phyloP scores from a whole-genome alignment of 2,329 filamentous ascomycete genomes.

The Lachnellula arida region DNA sequence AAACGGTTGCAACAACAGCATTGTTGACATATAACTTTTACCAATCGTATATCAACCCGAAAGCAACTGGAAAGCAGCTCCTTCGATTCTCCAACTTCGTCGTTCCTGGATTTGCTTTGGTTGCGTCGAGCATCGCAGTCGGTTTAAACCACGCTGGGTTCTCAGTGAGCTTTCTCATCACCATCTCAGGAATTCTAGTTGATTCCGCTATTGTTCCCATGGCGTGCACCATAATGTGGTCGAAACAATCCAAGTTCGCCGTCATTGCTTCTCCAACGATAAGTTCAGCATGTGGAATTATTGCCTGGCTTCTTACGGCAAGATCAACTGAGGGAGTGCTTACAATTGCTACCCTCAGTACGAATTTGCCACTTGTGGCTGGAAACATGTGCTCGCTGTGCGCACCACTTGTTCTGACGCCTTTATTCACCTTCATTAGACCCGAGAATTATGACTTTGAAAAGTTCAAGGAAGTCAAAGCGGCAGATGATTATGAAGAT shows the following conservation, averaged over 20 bases:
- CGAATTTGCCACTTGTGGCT: constrained; percentile 21
- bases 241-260: constrained; percentile 23
- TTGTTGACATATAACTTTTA: constrained; percentile 46
- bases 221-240: constrained; percentile 30
- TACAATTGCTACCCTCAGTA: constrained; percentile 25
- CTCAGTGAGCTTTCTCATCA: constrained; percentile 40
- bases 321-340: constrained; percentile 32
- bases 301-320: constrained; percentile 34
- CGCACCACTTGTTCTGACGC: constrained; percentile 19
- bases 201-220: constrained; percentile 28
- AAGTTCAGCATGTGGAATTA: constrained; percentile 17
- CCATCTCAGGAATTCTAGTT: constrained; percentile 8
- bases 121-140: constrained; percentile 44
- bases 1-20: constrained; percentile 27
- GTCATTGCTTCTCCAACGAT: constrained; percentile 22
- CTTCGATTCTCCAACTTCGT: constrained; percentile 42
- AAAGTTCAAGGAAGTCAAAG: constrained; percentile 14
- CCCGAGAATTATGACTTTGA: constrained; percentile 26
- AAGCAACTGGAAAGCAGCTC: constrained; percentile 39
- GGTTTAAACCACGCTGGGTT: constrained; percentile 45
- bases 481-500: constrained; percentile 10
- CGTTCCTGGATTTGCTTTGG: constrained; percentile 41
- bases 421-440: constrained; percentile 21
- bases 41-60: constrained; percentile 44
- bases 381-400: constrained; percentile 21